Evolutionary conservation across 306 rosid genomes (phyloP).

Genomic region (Sphenostylis stenocarpa): DNA sequence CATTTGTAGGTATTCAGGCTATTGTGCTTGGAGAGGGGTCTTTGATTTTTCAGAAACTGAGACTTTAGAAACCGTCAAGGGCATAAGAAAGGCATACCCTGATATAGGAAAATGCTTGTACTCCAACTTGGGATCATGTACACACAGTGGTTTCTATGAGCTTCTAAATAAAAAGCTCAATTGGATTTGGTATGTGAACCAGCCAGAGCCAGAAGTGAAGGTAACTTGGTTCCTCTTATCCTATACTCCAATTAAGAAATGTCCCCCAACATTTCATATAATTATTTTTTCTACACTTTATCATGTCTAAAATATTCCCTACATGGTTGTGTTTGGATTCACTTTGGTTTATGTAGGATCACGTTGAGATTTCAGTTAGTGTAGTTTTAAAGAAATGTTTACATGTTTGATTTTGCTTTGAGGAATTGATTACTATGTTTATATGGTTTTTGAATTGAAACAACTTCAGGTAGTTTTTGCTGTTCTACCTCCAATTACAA

Average conservation of each 20-base stretch:
- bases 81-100: conserved; percentile 59
- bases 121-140: conserved; percentile 64
- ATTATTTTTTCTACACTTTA: too few species aligned
- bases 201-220: conserved; percentile 72
- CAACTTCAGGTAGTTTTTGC: too few species aligned
- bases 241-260: not conserved
- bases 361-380: too few species aligned
- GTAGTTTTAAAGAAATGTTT: not conserved
- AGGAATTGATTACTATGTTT: too few species aligned
- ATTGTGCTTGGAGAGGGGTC: conserved; percentile 92
- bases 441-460: not conserved
- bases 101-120: conserved; percentile 84
- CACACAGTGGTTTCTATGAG: conserved; percentile 70
- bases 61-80: conserved; percentile 54
- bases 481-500: not conserved
- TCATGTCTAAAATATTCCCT: too few species aligned
- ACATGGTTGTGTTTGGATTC: too few species aligned
- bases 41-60: conserved; percentile 64
- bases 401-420: not conserved
- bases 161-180: conserved; percentile 64
- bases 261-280: not conserved
- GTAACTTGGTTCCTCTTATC: conserved; percentile 34
- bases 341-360: too few species aligned
- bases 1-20: conserved; percentile 70
- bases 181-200: conserved; percentile 87